phyloP scores from a whole-genome alignment of 352 stramenopile genomes.

The Globisporangium abappressorium region DNA sequence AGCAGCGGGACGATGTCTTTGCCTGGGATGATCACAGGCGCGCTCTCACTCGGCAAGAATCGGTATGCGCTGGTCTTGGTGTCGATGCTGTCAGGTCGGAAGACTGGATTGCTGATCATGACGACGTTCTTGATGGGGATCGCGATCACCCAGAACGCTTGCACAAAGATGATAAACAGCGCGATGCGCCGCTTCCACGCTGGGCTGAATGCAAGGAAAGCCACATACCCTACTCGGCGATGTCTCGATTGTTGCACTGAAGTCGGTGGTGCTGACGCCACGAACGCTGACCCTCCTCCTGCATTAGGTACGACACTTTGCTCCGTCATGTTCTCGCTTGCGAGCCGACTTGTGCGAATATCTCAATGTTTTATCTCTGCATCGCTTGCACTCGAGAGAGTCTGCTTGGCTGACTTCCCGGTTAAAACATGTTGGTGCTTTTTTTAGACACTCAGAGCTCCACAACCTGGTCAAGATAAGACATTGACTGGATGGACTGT shows the following conservation, averaged over 20 bases:
- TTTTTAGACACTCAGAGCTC: neutral
- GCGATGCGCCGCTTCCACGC: constrained; percentile 14
- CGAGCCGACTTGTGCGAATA: neutral
- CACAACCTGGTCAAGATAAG: neutral
- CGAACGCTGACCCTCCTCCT: neutral
- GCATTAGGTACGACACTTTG: neutral
- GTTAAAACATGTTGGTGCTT: neutral
- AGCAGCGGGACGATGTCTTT: constrained; percentile 20
- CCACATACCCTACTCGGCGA: neutral
- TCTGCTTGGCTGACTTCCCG: neutral
- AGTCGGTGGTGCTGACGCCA: neutral
- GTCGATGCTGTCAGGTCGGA: constrained; percentile 22
- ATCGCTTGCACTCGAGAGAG: neutral
- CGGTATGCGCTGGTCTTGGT: constrained; percentile 17
- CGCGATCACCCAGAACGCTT: constrained; percentile 32
- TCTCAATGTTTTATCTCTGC: neutral
- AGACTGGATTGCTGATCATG: constrained; percentile 30
- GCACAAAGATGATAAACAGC: constrained; percentile 20
- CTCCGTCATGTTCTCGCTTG: neutral
- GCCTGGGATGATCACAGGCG: constrained; percentile 12
- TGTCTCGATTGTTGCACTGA: neutral
- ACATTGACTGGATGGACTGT: neutral
- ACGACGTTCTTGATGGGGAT: constrained; percentile 43
- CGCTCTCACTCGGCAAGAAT: constrained; percentile 6
- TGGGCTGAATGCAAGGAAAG: constrained; percentile 5